These are phyloP conservation scores for Fragilaria radians DNA, from an alignment of 108 stramenopile genomes.

Conservation along the genomic window DNA sequence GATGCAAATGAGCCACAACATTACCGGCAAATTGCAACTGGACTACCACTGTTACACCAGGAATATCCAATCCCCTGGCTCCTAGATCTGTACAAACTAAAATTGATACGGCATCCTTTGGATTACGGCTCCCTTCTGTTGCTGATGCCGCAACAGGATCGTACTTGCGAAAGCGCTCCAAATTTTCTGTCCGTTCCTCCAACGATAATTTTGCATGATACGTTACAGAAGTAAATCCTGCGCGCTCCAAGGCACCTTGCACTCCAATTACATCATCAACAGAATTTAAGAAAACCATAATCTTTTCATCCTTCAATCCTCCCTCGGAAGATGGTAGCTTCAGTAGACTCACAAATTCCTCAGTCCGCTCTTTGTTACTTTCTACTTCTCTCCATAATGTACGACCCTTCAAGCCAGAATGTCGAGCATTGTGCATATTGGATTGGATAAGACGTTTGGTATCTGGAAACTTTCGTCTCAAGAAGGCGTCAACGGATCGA, in stretches of 20 bases:
- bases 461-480: constrained; percentile 76
- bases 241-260: constrained; percentile 53
- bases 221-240: constrained; percentile 65
- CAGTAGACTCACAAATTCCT: constrained; percentile 61
- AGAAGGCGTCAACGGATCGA: constrained; percentile 85
- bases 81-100: constrained; percentile 97
- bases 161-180: constrained; percentile 76
- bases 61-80: constrained; percentile 93
- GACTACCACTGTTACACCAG: constrained; percentile 93
- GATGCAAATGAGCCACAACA: constrained; percentile 95
- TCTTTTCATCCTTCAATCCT: constrained; percentile 73
- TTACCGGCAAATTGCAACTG: constrained; percentile 95
- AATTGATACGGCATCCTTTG: constrained; percentile 67
- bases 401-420: constrained; percentile 63
- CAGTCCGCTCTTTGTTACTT: constrained; percentile 75
- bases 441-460: constrained; percentile 59
- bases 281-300: constrained; percentile 85
- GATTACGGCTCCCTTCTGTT: constrained; percentile 10
- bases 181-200: constrained; percentile 70
- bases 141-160: constrained; percentile 15
- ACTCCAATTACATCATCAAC: constrained; percentile 82
- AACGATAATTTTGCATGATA: constrained; percentile 83
- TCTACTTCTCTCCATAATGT: constrained; percentile 70
- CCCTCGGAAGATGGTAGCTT: constrained; percentile 19
- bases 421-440: constrained; percentile 83